A percentile compares a stretch with the other conserved stretches of the same genome.
phyloP scores from a whole-genome alignment of 306 rosid species.

The Arachis hypogaea region DNA sequence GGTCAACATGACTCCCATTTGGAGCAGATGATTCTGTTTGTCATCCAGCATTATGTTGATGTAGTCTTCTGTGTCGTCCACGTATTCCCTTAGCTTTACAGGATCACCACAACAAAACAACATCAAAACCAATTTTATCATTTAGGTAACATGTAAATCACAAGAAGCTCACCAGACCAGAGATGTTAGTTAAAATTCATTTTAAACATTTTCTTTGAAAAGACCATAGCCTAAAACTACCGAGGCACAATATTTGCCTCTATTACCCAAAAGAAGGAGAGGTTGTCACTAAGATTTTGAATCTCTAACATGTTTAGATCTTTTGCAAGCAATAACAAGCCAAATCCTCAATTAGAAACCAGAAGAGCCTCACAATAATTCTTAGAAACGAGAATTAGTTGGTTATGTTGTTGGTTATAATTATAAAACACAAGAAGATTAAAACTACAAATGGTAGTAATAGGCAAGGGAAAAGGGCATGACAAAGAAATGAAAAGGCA shows the following conservation, averaged over 20 bases:
- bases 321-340: slow-evolving; percentile 21
- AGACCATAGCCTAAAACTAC: slow-evolving; percentile 25
- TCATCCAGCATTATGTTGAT: slow-evolving; percentile 99
- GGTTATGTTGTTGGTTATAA: background rate
- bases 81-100: slow-evolving; percentile 91
- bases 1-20: slow-evolving; percentile 98
- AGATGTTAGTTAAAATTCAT: background rate
- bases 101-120: slow-evolving; percentile 2
- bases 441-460: background rate
- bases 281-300: background rate
- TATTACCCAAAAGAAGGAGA: background rate
- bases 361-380: background rate
- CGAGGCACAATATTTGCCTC: background rate
- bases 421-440: background rate
- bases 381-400: background rate
- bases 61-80: slow-evolving; percentile 96
- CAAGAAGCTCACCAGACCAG: slow-evolving; percentile 14
- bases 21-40: slow-evolving; percentile 96
- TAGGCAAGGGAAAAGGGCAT: background rate
- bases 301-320: background rate
- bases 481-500: background rate
- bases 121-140: slow-evolving; percentile 3
- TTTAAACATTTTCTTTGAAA: background rate
- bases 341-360: slow-evolving; percentile 18
- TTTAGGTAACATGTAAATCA: slow-evolving; percentile 16